phyloP scores from a whole-genome alignment of 2,329 filamentous ascomycete species.

The Monosporascus ibericus region DNA sequence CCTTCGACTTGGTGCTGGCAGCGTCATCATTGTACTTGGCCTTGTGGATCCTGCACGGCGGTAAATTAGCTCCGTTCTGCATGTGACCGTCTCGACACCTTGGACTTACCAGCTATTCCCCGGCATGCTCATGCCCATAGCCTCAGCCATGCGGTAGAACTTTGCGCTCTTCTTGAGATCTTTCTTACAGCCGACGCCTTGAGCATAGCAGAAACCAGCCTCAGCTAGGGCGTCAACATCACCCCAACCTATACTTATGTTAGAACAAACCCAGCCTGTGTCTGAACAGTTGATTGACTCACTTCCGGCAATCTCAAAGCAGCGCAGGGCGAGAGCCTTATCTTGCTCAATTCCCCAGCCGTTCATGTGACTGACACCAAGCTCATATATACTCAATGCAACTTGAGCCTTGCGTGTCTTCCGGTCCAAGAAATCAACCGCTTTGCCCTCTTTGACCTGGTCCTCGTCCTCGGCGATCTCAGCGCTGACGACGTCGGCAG shows the following conservation, averaged over 20 bases:
- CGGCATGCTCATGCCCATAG: conserved; percentile 93
- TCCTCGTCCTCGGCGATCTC: conserved; percentile 82
- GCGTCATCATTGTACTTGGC: conserved; percentile 76
- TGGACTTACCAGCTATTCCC: conserved; percentile 88
- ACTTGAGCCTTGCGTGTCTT: conserved; percentile 89
- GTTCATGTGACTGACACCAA: conserved; percentile 95
- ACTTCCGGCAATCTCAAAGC: conserved; percentile 93
- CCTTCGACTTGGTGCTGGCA: conserved; percentile 44
- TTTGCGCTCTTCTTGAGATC: conserved; percentile 89
- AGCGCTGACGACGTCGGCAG: conserved; percentile 74
- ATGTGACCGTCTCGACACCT: not conserved
- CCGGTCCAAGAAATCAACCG: conserved; percentile 60
- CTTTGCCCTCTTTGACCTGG: conserved; percentile 54
- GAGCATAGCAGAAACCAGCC: conserved; percentile 91
- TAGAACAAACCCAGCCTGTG: conserved; percentile 15
- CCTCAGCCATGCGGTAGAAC: conserved; percentile 85
- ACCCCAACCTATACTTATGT: conserved; percentile 62
- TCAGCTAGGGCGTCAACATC: conserved; percentile 92
- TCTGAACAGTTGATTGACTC: conserved; percentile 30
- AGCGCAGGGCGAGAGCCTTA: conserved; percentile 77
- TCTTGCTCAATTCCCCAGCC: conserved; percentile 97
- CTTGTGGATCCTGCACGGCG: conserved; percentile 77
- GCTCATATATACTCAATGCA: conserved; percentile 89
- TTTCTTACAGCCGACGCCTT: conserved; percentile 92
- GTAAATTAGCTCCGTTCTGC: conserved; percentile 6